A percentile compares a stretch with the other conserved stretches of the same genome.
phyloP scores from a whole-genome alignment of 371 early-diverging fungal species.

The Mucor plumbeus region DNA sequence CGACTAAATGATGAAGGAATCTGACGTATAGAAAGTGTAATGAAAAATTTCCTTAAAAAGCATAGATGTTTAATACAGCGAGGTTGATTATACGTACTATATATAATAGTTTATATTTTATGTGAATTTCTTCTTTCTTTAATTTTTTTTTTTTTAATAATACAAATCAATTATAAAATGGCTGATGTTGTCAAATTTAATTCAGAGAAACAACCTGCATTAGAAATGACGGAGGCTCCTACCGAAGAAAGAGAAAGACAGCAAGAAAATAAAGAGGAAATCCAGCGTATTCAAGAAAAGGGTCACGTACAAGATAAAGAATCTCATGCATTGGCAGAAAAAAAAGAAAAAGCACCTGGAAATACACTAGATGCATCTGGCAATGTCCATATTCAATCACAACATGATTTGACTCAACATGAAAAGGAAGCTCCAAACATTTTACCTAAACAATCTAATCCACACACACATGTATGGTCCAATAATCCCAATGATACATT shows the following conservation, averaged over 20 bases:
- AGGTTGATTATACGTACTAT: background rate
- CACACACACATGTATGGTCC: conserved; percentile 22
- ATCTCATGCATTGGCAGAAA: conserved; percentile 8
- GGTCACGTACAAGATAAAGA: background rate
- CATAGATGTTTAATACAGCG: conserved; percentile 1
- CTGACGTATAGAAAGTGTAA: conserved; percentile 19
- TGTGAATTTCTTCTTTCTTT: background rate
- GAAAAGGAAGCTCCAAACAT: background rate
- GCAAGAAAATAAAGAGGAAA: conserved; percentile 21
- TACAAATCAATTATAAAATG: conserved; percentile 9
- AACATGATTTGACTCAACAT: background rate
- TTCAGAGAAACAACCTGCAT: background rate
- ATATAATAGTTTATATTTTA: background rate
- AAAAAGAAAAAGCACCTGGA: conserved; percentile 22
- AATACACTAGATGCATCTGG: conserved; percentile 28
- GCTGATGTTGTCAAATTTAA: conserved; percentile 18
- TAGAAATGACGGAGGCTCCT: conserved; percentile 9
- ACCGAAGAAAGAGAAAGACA: conserved; percentile 18
- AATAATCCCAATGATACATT: conserved; percentile 15
- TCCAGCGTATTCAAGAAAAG: conserved; percentile 21
- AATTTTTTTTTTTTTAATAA: background rate
- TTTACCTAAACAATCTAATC: conserved; percentile 10
- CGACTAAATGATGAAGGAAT: background rate
- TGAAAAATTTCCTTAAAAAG: conserved; percentile 7
- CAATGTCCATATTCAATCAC: background rate